phyloP scores from a whole-genome alignment of 768 basidiomycete species.

The Wakefieldia striispora region DNA sequence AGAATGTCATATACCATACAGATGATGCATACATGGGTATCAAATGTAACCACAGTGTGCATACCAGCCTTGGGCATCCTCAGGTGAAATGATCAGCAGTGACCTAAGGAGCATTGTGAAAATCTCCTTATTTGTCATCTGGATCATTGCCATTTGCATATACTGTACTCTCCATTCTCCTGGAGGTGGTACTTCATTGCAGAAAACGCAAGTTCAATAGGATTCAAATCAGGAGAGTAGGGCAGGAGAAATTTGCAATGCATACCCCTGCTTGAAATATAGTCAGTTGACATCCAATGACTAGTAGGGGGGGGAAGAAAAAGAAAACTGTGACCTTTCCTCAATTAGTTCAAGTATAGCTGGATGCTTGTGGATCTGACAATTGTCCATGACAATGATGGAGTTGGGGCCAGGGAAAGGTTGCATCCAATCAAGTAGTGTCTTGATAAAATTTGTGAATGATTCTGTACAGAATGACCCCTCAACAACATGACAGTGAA shows the following conservation, averaged over 20 bases:
- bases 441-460: background rate
- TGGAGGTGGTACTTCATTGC: background rate
- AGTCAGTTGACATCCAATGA: background rate
- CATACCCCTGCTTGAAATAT: background rate
- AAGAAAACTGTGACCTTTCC: background rate
- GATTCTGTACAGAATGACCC: background rate
- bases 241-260: background rate
- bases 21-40: too few relatives aligned
- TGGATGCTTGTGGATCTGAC: constrained; percentile 4
- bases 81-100: too few relatives aligned
- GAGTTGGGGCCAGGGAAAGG: background rate
- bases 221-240: constrained; percentile 5
- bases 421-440: background rate
- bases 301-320: too few relatives aligned
- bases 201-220: background rate
- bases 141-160: too few relatives aligned
- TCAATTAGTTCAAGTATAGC: background rate
- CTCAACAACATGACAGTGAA: constrained; percentile 3
- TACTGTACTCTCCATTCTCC: background rate
- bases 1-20: too few relatives aligned
- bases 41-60: too few relatives aligned
- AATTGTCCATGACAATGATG: constrained; percentile 6
- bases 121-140: too few relatives aligned
- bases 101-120: too few relatives aligned
- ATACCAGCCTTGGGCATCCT: too few relatives aligned